These are phyloP conservation scores for Euptelea pleiosperma DNA, from an alignment of 164 flowering plant genomes.

Conservation along the genomic window DNA sequence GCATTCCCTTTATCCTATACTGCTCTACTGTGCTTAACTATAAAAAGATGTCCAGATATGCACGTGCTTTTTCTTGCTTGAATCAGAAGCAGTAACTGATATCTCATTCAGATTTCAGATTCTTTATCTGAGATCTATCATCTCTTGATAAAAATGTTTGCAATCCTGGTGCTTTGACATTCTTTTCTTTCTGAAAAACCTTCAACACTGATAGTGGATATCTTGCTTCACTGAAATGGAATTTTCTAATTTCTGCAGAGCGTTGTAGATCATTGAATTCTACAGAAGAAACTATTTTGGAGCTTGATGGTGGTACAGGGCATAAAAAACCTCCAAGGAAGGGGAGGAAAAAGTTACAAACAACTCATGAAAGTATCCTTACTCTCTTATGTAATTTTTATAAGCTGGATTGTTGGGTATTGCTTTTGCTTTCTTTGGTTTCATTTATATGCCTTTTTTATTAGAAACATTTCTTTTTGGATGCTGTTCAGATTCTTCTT, in stretches of 20 bases:
- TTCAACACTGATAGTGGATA: conserved; percentile 5
- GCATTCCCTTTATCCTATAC: too few relatives aligned
- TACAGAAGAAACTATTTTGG: conserved; percentile 33
- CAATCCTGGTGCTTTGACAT: background rate
- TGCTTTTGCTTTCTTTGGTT: background rate
- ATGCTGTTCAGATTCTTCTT: too few relatives aligned
- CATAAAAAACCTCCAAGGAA: conserved; percentile 66
- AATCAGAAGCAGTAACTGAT: too few relatives aligned
- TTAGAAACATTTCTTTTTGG: background rate
- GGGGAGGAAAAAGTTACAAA: conserved; percentile 54
- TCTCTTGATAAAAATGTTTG: too few relatives aligned
- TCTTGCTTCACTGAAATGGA: conserved; percentile 11
- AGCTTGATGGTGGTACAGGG: conserved; percentile 47
- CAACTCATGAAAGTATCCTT: conserved; percentile 57
- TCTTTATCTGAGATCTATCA: too few relatives aligned
- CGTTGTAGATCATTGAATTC: conserved; percentile 51
- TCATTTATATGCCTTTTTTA: background rate
- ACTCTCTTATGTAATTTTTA: background rate
- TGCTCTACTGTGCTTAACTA: too few relatives aligned
- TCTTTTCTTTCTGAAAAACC: conserved; percentile 2
- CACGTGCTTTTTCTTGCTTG: too few relatives aligned
- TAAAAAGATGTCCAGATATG: too few relatives aligned
- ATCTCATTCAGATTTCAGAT: too few relatives aligned
- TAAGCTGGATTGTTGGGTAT: background rate
- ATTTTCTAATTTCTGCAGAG: conserved; percentile 39